These are phyloP conservation scores for Ophiostoma perfectum DNA, from an alignment of 2,329 filamentous ascomycete species.

Conservation along the genomic window DNA sequence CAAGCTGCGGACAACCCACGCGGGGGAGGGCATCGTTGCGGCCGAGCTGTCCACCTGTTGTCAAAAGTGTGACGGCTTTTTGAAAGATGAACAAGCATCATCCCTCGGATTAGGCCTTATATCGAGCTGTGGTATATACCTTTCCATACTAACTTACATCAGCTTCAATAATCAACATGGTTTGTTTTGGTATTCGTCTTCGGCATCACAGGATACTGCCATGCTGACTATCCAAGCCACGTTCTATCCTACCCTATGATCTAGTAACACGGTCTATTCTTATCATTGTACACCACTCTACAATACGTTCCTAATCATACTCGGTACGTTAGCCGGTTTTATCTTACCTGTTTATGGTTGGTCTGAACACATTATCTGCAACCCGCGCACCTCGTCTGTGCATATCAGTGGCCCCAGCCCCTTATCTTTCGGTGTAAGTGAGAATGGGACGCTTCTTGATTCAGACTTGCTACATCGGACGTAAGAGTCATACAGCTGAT, in stretches of 20 bases:
- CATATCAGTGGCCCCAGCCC: constrained; percentile 22
- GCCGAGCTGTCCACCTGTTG: not conserved
- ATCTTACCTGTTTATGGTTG: not conserved
- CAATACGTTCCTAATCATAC: no score
- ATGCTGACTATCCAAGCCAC: no score
- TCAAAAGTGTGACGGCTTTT: no score
- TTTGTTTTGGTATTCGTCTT: no score
- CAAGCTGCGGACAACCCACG: not conserved
- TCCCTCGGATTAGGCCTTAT: no score
- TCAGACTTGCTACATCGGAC: constrained; percentile 2
- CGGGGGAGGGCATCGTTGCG: not conserved
- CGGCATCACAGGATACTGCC: no score
- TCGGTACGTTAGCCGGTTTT: not conserved
- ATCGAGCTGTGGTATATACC: no score
- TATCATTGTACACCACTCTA: not conserved
- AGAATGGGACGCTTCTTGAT: not conserved
- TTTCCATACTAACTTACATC: no score
- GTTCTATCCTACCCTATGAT: not conserved
- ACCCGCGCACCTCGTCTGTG: not conserved
- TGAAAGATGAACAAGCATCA: no score
- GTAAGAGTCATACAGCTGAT: constrained; percentile 5
- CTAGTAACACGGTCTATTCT: not conserved
- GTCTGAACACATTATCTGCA: not conserved
- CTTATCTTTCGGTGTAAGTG: constrained; percentile 23
- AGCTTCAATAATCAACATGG: no score